Percentiles rank a stretch among this genome's conserved stretches.
Evolutionary conservation across 495 filamentous ascomycete genomes (phyloP).

Genomic region (Hyaloscypha finlandica): DNA sequence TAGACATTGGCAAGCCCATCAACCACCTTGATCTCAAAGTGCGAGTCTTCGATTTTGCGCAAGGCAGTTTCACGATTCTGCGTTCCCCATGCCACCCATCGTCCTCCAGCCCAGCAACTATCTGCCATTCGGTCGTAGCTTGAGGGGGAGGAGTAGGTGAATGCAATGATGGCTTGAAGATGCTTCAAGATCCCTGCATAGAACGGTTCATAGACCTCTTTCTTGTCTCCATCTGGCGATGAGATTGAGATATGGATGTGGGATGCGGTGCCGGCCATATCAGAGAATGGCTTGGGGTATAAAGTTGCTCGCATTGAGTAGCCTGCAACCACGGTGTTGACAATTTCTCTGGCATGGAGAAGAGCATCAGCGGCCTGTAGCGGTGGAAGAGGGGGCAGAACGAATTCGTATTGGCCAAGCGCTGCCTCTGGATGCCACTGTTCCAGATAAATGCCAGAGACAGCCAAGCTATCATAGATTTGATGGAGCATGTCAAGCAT

Average conservation of each 20-base stretch:
- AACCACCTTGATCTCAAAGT: slow-evolving; percentile 71
- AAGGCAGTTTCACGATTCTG: slow-evolving; percentile 74
- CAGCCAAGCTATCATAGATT: slow-evolving; percentile 56
- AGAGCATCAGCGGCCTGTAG: slow-evolving; percentile 72
- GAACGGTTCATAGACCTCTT: slow-evolving; percentile 48
- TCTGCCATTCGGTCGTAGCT: slow-evolving; percentile 67
- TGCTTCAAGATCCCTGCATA: slow-evolving; percentile 68
- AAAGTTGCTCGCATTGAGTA: slow-evolving; percentile 72
- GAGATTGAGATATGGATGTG: slow-evolving; percentile 70
- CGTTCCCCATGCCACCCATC: slow-evolving; percentile 74
- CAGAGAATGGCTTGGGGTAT: slow-evolving; percentile 67
- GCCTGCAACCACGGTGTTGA: slow-evolving; percentile 57
- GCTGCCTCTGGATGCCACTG: slow-evolving; percentile 79
- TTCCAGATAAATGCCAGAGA: slow-evolving; percentile 65
- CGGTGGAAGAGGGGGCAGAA: slow-evolving; percentile 65
- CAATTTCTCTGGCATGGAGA: slow-evolving; percentile 69
- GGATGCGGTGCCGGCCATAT: slow-evolving; percentile 61
- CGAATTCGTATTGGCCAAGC: slow-evolving; percentile 79
- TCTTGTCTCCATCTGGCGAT: slow-evolving; percentile 37
- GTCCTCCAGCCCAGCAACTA: slow-evolving; percentile 72
- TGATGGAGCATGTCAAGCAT: slow-evolving; percentile 64
- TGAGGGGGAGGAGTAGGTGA: slow-evolving; percentile 59
- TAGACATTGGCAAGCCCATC: slow-evolving; percentile 78
- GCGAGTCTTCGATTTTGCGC: slow-evolving; percentile 57
- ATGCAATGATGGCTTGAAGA: slow-evolving; percentile 63